Evolutionary conservation across 257 asterid genomes (phyloP), one percentile per base, ranked within the genome.

Genomic region (Fraxinus quadrangulata): DNA sequence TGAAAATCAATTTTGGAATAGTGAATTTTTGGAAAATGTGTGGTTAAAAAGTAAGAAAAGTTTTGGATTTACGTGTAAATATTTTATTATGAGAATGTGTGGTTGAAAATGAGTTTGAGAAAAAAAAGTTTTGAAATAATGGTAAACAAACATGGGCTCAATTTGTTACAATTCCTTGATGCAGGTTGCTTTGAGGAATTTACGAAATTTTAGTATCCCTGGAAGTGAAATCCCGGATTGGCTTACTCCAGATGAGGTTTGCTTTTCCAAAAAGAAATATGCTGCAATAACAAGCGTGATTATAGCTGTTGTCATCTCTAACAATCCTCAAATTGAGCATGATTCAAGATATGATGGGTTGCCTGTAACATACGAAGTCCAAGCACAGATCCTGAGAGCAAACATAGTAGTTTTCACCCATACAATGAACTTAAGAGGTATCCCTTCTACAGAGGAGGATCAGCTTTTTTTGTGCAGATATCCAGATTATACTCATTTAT

Each of bases 151-250:
- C 5, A 33, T 33, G 36, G 36, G 36, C 36, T 33, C 24, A 51
- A 17, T 17, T 51, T 17, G 31, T 34, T 12, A 13, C 21, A 31
- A 70, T 10, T 75, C 26, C 42, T 47, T 12, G 42, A 45, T 78
- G 82, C 83, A 84, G 87, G 83, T 70, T 30, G 81, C 83, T 19
- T 63, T 75, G 33, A 84, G 78, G 73, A 75, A 75, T 71, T 42
- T 81, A 23, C 24, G 12, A 39, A 67, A 78, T 66, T 54, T 84
- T 8, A 77, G 75, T 54, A 67, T 78, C 39, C 87, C 85, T 3
- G 87, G 87, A 45, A 61, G 78, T 59, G 82, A 75, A 66, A 73
- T 84, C 40, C 87, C 87, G 3, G 54, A 75, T 68, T 81, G 87
- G 85, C 78, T 84, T 67, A 79, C 77, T 34, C 71, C 24, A 6